A percentile compares a stretch with the other conserved stretches of the same genome.
Conservation (phyloP, 23 red algal genomes). For the Agarophyton chilense region DNA sequence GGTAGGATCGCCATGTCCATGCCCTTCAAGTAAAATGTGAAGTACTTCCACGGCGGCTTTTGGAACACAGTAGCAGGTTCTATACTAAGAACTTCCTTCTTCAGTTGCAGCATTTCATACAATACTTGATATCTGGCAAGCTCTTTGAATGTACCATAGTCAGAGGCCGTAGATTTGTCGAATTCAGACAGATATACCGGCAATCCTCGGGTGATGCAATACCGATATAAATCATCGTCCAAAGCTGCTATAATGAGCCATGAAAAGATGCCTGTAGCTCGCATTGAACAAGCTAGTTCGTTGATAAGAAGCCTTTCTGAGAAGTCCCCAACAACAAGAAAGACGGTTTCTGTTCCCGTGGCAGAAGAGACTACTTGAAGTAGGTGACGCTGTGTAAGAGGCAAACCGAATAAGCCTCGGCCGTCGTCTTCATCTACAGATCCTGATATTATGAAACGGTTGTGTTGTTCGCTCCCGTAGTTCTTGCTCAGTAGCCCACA, state of each 20-base stretch:
- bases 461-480: not conserved
- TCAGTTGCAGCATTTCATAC: constrained; percentile 8
- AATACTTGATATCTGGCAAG: constrained; percentile 42
- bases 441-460: constrained; percentile 48
- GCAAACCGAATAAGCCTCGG: constrained; percentile 43
- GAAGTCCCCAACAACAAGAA: constrained; percentile 53
- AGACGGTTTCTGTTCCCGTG: constrained; percentile 28
- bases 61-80: constrained; percentile 37
- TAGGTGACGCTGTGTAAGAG: constrained; percentile 21
- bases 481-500: constrained; percentile 75
- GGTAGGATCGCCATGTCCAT: constrained; percentile 32
- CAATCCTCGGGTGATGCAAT: constrained; percentile 72
- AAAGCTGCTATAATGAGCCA: constrained; percentile 85
- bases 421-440: not conserved
- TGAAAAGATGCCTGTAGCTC: constrained; percentile 45
- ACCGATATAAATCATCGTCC: constrained; percentile 86
- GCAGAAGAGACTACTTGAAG: constrained; percentile 17
- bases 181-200: constrained; percentile 62
- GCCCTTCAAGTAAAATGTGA: constrained; percentile 4
- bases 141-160: constrained; percentile 37
- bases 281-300: constrained; percentile 88
- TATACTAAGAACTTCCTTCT: constrained; percentile 20
- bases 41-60: constrained; percentile 27
- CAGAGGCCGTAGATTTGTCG: constrained; percentile 29
- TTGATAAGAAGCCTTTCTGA: constrained; percentile 63